Base-by-base conservation (phyloP, 768 basidiomycete genomes). In the Phylloporus sp. region DNA sequence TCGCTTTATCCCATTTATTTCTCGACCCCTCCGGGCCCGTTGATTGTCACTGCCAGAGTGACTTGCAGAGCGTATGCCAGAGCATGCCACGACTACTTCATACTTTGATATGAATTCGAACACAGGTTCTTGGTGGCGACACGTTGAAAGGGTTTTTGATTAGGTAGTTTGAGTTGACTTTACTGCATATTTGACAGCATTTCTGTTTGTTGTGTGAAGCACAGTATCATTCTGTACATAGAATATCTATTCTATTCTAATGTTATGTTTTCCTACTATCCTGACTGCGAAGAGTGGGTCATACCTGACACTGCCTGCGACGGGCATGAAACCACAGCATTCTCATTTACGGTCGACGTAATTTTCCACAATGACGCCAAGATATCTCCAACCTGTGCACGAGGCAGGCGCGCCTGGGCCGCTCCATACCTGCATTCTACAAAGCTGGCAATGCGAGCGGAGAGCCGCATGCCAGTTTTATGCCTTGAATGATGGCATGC, bases 401-500 rank as follows among this genome's bases (percentile, higher is more conserved):
- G 79, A 77, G 49, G 84, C 84, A 50, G 73, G 67, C 12, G n/a
- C n/a, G n/a, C n/a, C n/a, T n/a, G n/a, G n/a, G n/a, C n/a, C n/a
- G 15, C 35, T 22, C 10, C 31, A 31, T 12, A 10, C 12, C 13
- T 34, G n/a, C n/a, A n/a, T n/a, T n/a, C n/a, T n/a, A n/a, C n/a
- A n/a, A n/a, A n/a, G n/a, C n/a, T n/a, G n/a, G n/a, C n/a, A 88
- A 91, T 62, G 85, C 90, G 15, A 85, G 86, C 11, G 81, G 27
- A 76, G 88, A 50, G 77, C 80, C n/a, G 89, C 91, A 12, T 92
- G 91, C 62, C 59, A 80, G 91, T 45, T 87, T n/a, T 91, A 58
- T 88, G 86, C 80, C n/a, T n/a, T n/a, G n/a, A 65, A 50, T 32
- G 11, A 57, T 31, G 28, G 50, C 42, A 40, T 39, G 13, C 13